Base-by-base conservation (phyloP, 768 basidiomycete species). In the Melanogaster broomeanus region DNA sequence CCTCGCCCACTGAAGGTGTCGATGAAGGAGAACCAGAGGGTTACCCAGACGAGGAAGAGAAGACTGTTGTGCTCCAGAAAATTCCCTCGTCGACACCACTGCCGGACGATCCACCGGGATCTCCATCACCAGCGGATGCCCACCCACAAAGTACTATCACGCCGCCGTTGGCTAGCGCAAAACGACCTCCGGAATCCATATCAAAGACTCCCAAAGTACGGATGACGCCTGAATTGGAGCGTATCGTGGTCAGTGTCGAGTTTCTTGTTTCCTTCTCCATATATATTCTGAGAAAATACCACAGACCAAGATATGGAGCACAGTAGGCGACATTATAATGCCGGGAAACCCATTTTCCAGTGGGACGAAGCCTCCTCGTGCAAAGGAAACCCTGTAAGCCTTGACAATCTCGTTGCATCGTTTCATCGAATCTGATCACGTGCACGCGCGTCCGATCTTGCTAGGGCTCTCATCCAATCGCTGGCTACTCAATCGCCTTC, bases 261-360 rank as follows among this genome's bases (percentile, higher is more conserved):
- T 3, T 18, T 10, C 43, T 41, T 16, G 3, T 25, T 48, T 40
- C 21, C n/a, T 42, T n/a, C 19, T 16, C 19, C 3, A 4, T 12
- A 15, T 40, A 2, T 41, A 48, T 19, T 5, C 25, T 43, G 27
- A 53, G 12, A 35, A 10, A 4, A 12, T 12, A 5, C 4, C 34
- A 8, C 56, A 91, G 90, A 63, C 76, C 24, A 88, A 82, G 61
- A 85, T 92, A 56, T 88, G 87, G 86, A 53, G 72, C 11, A 80
- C 83, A 10, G 72, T 84, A 11, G 81, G 84, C 18, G 87, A 90
- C 40, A 71, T 83, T 31, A 74, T 90, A 16, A 77, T 81, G 71
- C 81, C 82, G 16, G 80, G 80, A 13, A 72, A 80, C 58, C 58
- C 66, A 10, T 79, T 73, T 56, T 63, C 62, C 5, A 56, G 56